Base-by-base conservation (phyloP, 192 early-diverging fungal genomes). In the Podila epicladia region DNA sequence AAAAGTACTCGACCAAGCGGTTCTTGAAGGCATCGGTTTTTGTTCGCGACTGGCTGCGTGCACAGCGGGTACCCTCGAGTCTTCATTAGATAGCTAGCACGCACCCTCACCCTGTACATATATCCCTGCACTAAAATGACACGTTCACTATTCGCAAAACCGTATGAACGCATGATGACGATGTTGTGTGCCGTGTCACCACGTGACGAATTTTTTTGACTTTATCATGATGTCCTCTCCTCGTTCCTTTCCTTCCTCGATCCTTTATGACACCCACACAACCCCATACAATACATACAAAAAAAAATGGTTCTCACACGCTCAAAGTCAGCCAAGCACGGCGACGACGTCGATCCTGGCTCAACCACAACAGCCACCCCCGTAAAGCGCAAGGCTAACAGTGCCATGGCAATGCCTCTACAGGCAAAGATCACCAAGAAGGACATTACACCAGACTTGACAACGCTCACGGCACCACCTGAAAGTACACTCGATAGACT, bases 21-120 rank as follows among this genome's bases (percentile, higher is more conserved):
- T 95, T 92, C 67, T 85, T 95, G 86, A 94, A 92, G 72, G 97
- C 91, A 19, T 92, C 91, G 62, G 65, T 94, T 41, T 95, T 94
- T 88, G 93, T 91, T 57, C 85, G 90, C 61, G 92, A 95, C 70
- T 97, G 95, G 95, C 89, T 95, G 31, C 72, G 82, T 15, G 53
- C 20, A 22, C 53, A 55, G 6, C 53, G 24, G 53, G 53, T 2
- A 55, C 24, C 24, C 22, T 55, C 20, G 53, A 55, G 53, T 2
- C n/a, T 24, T 55, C 24, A 26, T 17, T n/a, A 55, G 22, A 5
- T n/a, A 55, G 53, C 12, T n/a, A 55, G 53, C 24, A 45, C 15
- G 1, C 13, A 17, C 41, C 41, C 4, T 45, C 41, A 15, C 8
- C 41, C 15, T 45, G 41, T 45, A 45, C 41, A 45, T 45, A 29